These are phyloP conservation scores for Solanum stenotomum DNA, from an alignment of 257 asterid species.

Conservation along the genomic window DNA sequence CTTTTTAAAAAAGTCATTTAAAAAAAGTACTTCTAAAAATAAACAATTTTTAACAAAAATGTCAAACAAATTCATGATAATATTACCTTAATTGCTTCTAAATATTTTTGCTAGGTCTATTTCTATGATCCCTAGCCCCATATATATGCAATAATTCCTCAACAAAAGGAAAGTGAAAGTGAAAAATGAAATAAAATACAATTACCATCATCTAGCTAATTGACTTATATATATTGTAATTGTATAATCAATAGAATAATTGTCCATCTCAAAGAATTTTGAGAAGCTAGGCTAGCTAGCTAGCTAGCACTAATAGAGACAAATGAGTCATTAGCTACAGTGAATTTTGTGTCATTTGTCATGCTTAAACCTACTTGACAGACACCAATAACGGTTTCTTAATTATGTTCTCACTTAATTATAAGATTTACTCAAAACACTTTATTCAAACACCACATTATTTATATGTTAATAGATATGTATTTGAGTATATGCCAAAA, in stretches of 20 bases:
- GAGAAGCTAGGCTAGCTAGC: background rate
- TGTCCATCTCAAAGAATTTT: background rate
- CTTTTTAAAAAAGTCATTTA: no score
- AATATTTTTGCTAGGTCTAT: background rate
- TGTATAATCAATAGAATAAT: background rate
- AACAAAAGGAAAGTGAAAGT: background rate
- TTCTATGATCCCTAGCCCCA: background rate
- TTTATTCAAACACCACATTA: background rate
- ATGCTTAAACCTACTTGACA: conserved; percentile 42
- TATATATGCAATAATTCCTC: background rate
- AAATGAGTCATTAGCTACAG: background rate
- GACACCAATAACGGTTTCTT: conserved; percentile 9
- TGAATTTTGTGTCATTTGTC: conserved; percentile 29
- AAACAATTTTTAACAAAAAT: no score
- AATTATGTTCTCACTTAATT: background rate
- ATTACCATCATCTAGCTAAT: background rate
- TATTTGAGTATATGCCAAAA: background rate
- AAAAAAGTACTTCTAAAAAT: no score
- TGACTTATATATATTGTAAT: background rate
- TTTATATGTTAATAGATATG: background rate
- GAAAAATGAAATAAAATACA: background rate
- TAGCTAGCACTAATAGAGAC: background rate
- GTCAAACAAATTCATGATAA: no score
- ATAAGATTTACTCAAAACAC: background rate
- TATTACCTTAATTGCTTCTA: no score